A percentile compares a stretch with the other conserved stretches of the same genome.
Evolutionary conservation across 208 protist genomes (phyloP).

Genomic region (Trypanosomatidae sp.): DNA sequence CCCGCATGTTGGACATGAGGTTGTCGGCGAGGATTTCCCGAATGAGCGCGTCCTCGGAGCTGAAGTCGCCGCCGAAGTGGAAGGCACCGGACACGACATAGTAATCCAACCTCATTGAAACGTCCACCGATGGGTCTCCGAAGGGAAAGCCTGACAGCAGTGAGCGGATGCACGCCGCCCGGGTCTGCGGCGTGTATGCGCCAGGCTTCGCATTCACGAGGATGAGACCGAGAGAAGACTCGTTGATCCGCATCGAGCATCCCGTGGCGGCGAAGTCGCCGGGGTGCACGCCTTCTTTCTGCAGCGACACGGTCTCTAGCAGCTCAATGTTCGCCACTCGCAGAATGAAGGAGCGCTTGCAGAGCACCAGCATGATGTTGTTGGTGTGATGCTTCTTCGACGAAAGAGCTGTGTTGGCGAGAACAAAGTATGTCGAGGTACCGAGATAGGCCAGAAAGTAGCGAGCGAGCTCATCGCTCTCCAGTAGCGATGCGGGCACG

Average conservation of each 20-base stretch:
- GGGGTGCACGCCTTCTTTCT: conserved; percentile 29
- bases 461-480: conserved; percentile 38
- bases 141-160: conserved; percentile 64
- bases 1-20: conserved; percentile 65
- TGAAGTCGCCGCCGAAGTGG: conserved; percentile 55
- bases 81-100: conserved; percentile 65
- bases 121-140: conserved; percentile 48
- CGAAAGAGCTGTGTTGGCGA: conserved; percentile 42
- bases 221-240: conserved; percentile 52
- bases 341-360: conserved; percentile 62
- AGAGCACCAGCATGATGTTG: conserved; percentile 64
- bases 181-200: conserved; percentile 19
- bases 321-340: conserved; percentile 61
- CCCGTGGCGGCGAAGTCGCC: conserved; percentile 57
- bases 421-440: conserved; percentile 42
- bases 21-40: conserved; percentile 55
- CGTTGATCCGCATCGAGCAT: conserved; percentile 60
- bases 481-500: conserved; percentile 43
- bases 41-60: conserved; percentile 49
- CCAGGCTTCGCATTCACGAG: conserved; percentile 47
- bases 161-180: conserved; percentile 42
- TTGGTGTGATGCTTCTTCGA: conserved; percentile 39
- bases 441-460: conserved; percentile 69
- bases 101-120: conserved; percentile 74
- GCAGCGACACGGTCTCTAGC: conserved; percentile 34